A percentile compares a stretch with the other conserved stretches of the same genome.
phyloP scores from a whole-genome alignment of 2,329 filamentous ascomycete genomes.

The Orbilia javanica region DNA sequence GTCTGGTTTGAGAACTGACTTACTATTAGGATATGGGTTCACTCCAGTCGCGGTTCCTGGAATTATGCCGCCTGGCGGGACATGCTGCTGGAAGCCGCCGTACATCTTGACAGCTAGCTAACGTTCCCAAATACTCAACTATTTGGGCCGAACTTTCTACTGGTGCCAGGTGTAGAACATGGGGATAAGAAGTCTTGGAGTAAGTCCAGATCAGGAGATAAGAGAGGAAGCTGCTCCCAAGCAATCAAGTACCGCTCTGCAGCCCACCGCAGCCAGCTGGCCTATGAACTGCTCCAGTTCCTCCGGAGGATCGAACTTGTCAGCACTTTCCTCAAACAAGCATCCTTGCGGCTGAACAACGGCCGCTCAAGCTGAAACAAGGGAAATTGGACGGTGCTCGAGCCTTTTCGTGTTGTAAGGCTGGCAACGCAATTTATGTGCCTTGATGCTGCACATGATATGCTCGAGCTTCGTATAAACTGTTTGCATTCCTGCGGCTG shows the following conservation, averaged over 20 bases:
- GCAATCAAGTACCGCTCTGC: conserved; percentile 11
- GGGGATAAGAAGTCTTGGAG: conserved; percentile 42
- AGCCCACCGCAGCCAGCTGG: conserved; percentile 15
- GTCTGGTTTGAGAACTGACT: conserved; percentile 26
- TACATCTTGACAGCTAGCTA: conserved; percentile 31
- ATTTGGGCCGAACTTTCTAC: conserved; percentile 32
- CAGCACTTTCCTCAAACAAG: conserved; percentile 54
- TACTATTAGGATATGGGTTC: conserved; percentile 57
- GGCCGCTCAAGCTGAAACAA: conserved; percentile 53
- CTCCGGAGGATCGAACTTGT: conserved; percentile 56
- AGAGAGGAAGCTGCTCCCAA: conserved; percentile 33
- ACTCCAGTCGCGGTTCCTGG: conserved; percentile 57
- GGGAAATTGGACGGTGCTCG: conserved; percentile 55
- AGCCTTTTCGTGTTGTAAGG: conserved; percentile 52
- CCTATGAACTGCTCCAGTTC: conserved; percentile 14
- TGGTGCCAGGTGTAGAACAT: conserved; percentile 31
- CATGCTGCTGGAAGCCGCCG: conserved; percentile 55
- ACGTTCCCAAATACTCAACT: conserved; percentile 15
- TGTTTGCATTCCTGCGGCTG: background rate
- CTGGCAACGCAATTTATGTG: conserved; percentile 36
- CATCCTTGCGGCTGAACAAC: conserved; percentile 56
- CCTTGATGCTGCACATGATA: background rate
- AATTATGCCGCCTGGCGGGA: conserved; percentile 54
- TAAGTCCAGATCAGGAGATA: conserved; percentile 32
- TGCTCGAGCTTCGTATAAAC: conserved; percentile 2